These are phyloP conservation scores for Clausena lansium DNA, from an alignment of 345 rosid species.

Conservation along the genomic window DNA sequence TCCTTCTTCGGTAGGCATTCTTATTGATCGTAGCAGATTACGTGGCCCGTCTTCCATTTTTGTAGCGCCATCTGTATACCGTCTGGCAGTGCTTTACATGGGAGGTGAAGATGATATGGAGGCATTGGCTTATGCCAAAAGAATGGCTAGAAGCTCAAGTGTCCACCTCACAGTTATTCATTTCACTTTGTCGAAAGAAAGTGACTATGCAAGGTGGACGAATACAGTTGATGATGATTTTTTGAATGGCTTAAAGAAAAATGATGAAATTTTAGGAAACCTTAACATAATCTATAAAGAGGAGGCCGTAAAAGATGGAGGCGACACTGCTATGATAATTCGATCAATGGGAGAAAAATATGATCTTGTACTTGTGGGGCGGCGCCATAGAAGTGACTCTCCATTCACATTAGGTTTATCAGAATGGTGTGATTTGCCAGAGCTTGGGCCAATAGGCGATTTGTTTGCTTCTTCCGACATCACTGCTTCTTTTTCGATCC, in stretches of 20 bases:
- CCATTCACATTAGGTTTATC: slow-evolving; percentile 18
- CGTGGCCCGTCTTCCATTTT: slow-evolving; percentile 19
- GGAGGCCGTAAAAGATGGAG: slow-evolving; percentile 23
- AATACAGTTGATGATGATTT: slow-evolving; percentile 9
- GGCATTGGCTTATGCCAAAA: slow-evolving; percentile 26
- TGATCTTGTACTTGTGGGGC: slow-evolving; percentile 26
- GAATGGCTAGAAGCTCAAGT: slow-evolving; percentile 20
- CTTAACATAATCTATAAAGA: background rate
- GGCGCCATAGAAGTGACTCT: slow-evolving; percentile 11
- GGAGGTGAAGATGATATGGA: slow-evolving; percentile 33
- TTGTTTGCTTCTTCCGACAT: slow-evolving; percentile 22
- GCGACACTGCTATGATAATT: slow-evolving; percentile 18
- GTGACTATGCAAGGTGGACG: slow-evolving; percentile 1
- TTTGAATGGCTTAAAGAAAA: slow-evolving; percentile 1
- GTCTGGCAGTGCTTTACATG: slow-evolving; percentile 8
- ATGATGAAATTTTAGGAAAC: background rate
- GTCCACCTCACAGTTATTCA: slow-evolving; percentile 17
- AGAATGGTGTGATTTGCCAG: slow-evolving; percentile 27
- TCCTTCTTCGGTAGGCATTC: slow-evolving; percentile 28
- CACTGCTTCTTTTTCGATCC: slow-evolving; percentile 2
- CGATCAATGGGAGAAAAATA: background rate
- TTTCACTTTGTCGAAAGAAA: background rate
- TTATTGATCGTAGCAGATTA: slow-evolving; percentile 19
- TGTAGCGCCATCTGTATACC: background rate
- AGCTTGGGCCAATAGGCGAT: slow-evolving; percentile 30